Conservation (phyloP, 805 yeast species). For the Metschnikowia peoriensis region DNA sequence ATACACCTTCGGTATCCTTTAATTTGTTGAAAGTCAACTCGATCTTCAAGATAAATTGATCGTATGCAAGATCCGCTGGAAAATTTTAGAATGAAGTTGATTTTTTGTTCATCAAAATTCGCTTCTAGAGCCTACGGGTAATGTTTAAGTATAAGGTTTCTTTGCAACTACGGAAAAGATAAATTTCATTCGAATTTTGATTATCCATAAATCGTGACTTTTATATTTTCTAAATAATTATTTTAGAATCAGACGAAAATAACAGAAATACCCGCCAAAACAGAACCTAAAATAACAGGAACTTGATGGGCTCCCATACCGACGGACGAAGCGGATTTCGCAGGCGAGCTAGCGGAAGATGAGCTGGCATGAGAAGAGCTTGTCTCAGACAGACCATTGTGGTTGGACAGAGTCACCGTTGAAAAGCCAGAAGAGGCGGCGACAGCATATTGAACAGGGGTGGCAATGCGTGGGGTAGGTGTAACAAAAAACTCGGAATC, state of each 20-base stretch:
- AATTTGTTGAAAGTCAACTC: too few species aligned
- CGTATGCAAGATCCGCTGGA: too few species aligned
- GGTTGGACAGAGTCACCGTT: not conserved
- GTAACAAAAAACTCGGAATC: not conserved
- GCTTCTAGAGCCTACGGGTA: too few species aligned
- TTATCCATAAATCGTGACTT: not conserved
- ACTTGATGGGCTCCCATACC: slow-evolving; percentile 7
- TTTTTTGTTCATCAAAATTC: too few species aligned
- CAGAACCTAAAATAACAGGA: slow-evolving; percentile 9
- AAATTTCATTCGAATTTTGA: too few species aligned
- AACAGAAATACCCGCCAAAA: slow-evolving; percentile 14
- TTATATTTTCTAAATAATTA: not conserved
- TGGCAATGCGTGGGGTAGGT: not conserved
- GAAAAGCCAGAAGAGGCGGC: not conserved
- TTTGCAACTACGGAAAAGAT: too few species aligned
- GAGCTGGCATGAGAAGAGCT: not conserved
- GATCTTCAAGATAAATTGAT: too few species aligned
- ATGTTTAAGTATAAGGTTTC: too few species aligned
- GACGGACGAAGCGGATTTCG: slow-evolving; percentile 2
- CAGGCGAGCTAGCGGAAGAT: not conserved
- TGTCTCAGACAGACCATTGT: not conserved
- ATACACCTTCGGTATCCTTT: too few species aligned
- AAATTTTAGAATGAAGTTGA: too few species aligned
- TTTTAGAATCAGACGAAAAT: slow-evolving; percentile 7
- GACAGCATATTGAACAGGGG: not conserved